Conservation (phyloP, 352 stramenopile genomes). For the Albugo laibachii region DNA sequence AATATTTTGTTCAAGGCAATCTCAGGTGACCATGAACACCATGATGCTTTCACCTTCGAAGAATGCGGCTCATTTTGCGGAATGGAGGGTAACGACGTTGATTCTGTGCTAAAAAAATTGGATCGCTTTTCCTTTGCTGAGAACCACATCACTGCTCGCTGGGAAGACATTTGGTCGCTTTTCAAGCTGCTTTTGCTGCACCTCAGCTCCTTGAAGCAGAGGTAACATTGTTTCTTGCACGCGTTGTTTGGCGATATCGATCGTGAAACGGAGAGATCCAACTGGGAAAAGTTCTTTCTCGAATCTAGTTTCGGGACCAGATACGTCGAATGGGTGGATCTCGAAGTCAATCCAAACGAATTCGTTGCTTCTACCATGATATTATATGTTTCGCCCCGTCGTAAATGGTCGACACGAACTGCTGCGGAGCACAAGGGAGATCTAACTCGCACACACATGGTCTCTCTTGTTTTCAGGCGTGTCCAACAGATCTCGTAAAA, state of each 20-base stretch:
- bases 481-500: conserved; percentile 72
- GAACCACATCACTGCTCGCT: too few relatives aligned
- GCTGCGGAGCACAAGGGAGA: conserved; percentile 40
- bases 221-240: conserved; percentile 45
- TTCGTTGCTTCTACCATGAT: conserved; percentile 71
- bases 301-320: conserved; percentile 66
- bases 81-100: background rate
- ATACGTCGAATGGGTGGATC: conserved; percentile 64
- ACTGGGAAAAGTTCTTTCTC: conserved; percentile 25
- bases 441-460: conserved; percentile 59
- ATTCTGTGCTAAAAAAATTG: background rate
- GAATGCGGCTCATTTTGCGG: background rate
- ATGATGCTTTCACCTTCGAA: conserved; percentile 38
- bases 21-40: conserved; percentile 36
- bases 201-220: conserved; percentile 24
- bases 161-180: too few relatives aligned
- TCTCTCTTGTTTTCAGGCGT: conserved; percentile 46
- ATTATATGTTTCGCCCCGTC: conserved; percentile 69
- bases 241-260: conserved; percentile 17
- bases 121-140: background rate
- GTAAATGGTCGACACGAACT: conserved; percentile 32
- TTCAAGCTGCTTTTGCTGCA: too few relatives aligned
- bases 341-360: conserved; percentile 46
- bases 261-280: conserved; percentile 8
- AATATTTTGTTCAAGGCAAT: conserved; percentile 20